Evolutionary conservation across 2,329 filamentous ascomycete species (phyloP), one percentile per base, ranked within the genome.

Genomic region (Epichloe coenophiala): DNA sequence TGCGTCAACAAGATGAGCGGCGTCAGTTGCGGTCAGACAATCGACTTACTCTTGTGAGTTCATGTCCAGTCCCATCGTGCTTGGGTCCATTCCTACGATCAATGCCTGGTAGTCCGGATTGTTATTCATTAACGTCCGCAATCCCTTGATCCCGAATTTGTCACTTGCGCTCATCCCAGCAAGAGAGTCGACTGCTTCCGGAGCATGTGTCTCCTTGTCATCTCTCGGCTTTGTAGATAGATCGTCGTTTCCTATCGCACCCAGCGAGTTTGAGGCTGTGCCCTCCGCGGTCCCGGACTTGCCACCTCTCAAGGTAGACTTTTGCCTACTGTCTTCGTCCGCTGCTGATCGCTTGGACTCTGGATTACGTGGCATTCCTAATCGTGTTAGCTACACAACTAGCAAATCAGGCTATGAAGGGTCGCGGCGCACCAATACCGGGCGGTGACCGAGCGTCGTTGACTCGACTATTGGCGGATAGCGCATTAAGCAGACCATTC

Each of bases 111-210:
- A 83, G 56, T 82, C 78, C 13, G 77, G 75, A 55, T 76, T 80
- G 60, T 76, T 80, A 64, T 77, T 79, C 72, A 83, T 82, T 63
- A 84, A 65, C 35, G 77, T 76, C 51, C 75, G 72, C 53, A 83
- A 68, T 9, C 81, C 81, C 61, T 83, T 83, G 45, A 84, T 69
- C 4, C 81, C 81, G 72, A 74, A 84, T 60, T 76, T 81, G 58
- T 84, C 80, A 39, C 72, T 73, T 3, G 76, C 72, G n/a, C 75
- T 65, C 79, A 83, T 80, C 44, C 78, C 76, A 45, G 71, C 69
- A 27, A 84, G 66, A 44, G 79, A 79, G 60, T 84, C 80, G 55
- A 78, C 71, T 11, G 71, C 65, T 38, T 74, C 71, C 4, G 66
- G 63, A 6, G 59, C 55, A 35, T 67, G 61, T 17, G 56, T 55